Evolutionary conservation across 345 rosid genomes (phyloP).

Genomic region (Draba incana): DNA sequence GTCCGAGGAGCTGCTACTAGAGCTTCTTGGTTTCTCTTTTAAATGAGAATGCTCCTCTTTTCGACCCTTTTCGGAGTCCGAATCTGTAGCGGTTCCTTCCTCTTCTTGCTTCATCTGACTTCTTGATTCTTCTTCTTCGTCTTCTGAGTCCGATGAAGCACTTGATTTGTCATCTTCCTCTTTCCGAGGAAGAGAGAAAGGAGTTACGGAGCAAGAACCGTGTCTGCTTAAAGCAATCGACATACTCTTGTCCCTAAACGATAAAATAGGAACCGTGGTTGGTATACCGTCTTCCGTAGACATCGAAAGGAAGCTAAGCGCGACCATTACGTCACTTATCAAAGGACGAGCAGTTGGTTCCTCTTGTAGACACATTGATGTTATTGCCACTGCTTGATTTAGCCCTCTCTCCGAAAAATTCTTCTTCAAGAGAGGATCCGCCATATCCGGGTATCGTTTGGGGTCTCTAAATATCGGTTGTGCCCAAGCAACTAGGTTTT

Average conservation of each 20-base stretch:
- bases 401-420: conserved; percentile 66
- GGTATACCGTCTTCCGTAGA: conserved; percentile 43
- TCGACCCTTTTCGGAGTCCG: conserved; percentile 23
- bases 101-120: conserved; percentile 18
- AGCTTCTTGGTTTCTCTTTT: conserved; percentile 20
- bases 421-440: conserved; percentile 63
- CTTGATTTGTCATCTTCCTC: conserved; percentile 26
- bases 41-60: conserved; percentile 25
- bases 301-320: conserved; percentile 67
- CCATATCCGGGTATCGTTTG: conserved; percentile 68
- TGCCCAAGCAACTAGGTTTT: conserved; percentile 83
- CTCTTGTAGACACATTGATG: conserved; percentile 90
- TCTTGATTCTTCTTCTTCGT: background rate
- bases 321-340: conserved; percentile 73
- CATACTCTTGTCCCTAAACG: conserved; percentile 46
- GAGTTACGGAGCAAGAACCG: conserved; percentile 37
- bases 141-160: conserved; percentile 32
- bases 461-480: conserved; percentile 72
- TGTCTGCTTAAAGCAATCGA: conserved; percentile 44
- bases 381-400: conserved; percentile 83
- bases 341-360: conserved; percentile 77
- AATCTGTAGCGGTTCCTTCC: background rate
- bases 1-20: conserved; percentile 34
- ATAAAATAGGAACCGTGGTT: conserved; percentile 24
- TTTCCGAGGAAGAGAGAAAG: conserved; percentile 33